Conservation (phyloP, 306 rosid genomes). For the Vigna nakashimae region DNA sequence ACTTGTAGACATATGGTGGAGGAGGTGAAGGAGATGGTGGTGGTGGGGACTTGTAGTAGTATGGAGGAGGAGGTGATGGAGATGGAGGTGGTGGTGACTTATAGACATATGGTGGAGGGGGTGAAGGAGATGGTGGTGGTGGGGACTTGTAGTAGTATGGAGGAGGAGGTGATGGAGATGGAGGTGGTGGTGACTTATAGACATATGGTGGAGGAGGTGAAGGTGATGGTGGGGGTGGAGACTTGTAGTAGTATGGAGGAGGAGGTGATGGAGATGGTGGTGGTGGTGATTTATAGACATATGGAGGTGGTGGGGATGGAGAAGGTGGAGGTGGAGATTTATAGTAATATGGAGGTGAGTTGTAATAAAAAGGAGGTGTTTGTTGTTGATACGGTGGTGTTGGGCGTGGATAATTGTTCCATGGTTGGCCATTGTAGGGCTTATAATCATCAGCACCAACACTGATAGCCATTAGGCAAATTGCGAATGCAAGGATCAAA, state of each 20-base stretch:
- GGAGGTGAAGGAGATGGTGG: neutral
- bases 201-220: neutral
- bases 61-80: neutral
- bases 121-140: neutral
- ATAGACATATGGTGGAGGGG: neutral
- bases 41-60: neutral
- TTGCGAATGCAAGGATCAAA: slow-evolving; percentile 2
- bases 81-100: neutral
- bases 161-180: neutral
- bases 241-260: neutral
- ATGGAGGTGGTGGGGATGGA: neutral
- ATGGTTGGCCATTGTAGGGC: slow-evolving; percentile 3
- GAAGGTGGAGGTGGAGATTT: slow-evolving; percentile 6
- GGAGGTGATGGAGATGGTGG: neutral
- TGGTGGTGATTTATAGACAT: neutral
- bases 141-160: neutral
- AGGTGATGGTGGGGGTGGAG: neutral
- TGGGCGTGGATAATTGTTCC: neutral
- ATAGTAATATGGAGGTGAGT: slow-evolving; percentile 9
- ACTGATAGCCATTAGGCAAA: neutral
- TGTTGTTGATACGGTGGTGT: neutral
- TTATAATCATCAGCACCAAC: neutral
- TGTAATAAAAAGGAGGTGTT: neutral
- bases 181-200: neutral
- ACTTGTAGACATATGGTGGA: neutral